phyloP scores from a whole-genome alignment of 495 filamentous ascomycete genomes.

The Darksidea phi region DNA sequence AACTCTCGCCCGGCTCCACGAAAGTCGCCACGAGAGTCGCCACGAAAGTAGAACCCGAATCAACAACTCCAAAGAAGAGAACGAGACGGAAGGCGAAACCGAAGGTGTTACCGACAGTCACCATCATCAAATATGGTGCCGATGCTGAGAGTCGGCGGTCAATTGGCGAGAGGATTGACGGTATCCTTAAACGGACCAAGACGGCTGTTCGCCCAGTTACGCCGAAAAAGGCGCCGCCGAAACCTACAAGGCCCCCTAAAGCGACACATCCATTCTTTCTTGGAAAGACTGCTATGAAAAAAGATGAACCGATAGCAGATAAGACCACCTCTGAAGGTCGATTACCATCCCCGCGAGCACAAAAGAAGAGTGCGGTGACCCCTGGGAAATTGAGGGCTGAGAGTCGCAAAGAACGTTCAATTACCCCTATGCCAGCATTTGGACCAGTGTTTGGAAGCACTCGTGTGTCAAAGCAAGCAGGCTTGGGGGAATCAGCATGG shows the following conservation, averaged over 20 bases:
- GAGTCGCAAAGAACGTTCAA: slow-evolving; percentile 12
- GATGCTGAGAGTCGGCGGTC: slow-evolving; percentile 28
- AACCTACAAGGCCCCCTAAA: slow-evolving; percentile 52
- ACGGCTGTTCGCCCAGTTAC: neutral
- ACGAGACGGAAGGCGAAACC: slow-evolving; percentile 23
- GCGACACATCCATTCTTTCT: slow-evolving; percentile 80
- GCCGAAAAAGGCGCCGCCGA: slow-evolving; percentile 19
- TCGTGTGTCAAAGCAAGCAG: slow-evolving; percentile 35
- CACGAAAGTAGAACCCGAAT: slow-evolving; percentile 34
- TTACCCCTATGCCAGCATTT: slow-evolving; percentile 10
- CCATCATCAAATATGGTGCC: slow-evolving; percentile 50
- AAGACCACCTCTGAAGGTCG: slow-evolving; percentile 23
- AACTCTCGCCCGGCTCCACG: slow-evolving; percentile 48
- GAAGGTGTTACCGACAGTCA: slow-evolving; percentile 30
- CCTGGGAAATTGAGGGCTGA: slow-evolving; percentile 44
- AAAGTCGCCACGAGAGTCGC: slow-evolving; percentile 21
- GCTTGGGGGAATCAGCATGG: slow-evolving; percentile 39
- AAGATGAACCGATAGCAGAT: slow-evolving; percentile 12
- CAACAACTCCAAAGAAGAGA: slow-evolving; percentile 33
- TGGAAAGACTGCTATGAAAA: slow-evolving; percentile 41
- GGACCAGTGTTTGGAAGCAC: slow-evolving; percentile 16
- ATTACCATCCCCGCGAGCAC: slow-evolving; percentile 28
- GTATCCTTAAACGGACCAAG: slow-evolving; percentile 46
- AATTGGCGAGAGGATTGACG: slow-evolving; percentile 52
- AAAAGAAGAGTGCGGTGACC: slow-evolving; percentile 38